These are phyloP conservation scores for Aspergillus piperis DNA, from an alignment of 2,329 filamentous ascomycete genomes.

Conservation along the genomic window DNA sequence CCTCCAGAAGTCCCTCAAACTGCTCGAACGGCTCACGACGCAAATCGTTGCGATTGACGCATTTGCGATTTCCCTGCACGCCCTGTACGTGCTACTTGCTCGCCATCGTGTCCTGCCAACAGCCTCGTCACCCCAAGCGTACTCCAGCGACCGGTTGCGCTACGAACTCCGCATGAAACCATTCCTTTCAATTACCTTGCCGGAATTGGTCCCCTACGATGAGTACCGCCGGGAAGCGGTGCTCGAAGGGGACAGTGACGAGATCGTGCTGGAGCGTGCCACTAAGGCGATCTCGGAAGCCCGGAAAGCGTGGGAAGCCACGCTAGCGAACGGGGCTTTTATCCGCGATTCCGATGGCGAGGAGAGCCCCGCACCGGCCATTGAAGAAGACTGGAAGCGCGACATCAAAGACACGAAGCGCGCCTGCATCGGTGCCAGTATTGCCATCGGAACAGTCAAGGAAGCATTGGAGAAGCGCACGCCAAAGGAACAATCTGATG, in stretches of 20 bases:
- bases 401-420: slow-evolving; percentile 63
- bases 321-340: slow-evolving; percentile 42
- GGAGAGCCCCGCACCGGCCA: slow-evolving; percentile 47
- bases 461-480: slow-evolving; percentile 51
- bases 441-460: slow-evolving; percentile 63
- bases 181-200: slow-evolving; percentile 68
- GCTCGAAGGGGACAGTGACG: slow-evolving; percentile 48
- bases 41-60: slow-evolving; percentile 64
- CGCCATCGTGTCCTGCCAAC: slow-evolving; percentile 54
- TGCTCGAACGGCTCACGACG: slow-evolving; percentile 62
- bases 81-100: slow-evolving; percentile 67
- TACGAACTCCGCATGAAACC: slow-evolving; percentile 88
- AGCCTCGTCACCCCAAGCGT: slow-evolving; percentile 59
- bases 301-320: slow-evolving; percentile 46
- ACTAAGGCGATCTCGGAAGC: slow-evolving; percentile 42
- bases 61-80: slow-evolving; percentile 54
- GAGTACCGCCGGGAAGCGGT: slow-evolving; percentile 55
- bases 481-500: not conserved
- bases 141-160: slow-evolving; percentile 66
- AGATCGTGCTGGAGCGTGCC: slow-evolving; percentile 43
- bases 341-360: slow-evolving; percentile 19
- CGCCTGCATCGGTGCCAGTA: slow-evolving; percentile 69
- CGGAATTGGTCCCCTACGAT: slow-evolving; percentile 65
- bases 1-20: slow-evolving; percentile 47
- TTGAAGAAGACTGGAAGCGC: slow-evolving; percentile 62